These are phyloP conservation scores for Colletotrichum euphorbiae DNA, from an alignment of 2,329 filamentous ascomycete species.

Conservation along the genomic window DNA sequence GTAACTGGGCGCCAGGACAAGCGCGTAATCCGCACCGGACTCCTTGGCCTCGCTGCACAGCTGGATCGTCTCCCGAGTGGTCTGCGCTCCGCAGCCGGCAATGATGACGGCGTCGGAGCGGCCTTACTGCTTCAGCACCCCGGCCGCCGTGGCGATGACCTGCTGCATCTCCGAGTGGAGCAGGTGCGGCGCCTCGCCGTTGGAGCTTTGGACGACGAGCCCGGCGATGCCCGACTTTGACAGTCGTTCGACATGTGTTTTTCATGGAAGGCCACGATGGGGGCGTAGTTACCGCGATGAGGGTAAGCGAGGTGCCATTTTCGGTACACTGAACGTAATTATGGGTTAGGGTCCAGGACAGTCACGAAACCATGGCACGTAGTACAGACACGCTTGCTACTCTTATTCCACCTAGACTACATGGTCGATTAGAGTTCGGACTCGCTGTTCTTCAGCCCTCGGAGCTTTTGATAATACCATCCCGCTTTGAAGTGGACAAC, in stretches of 20 bases:
- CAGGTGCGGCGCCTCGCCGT: constrained; percentile 59
- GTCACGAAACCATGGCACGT: too few species aligned
- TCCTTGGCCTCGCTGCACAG: constrained; percentile 67
- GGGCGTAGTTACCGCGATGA: constrained; percentile 55
- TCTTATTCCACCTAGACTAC: constrained; percentile 10
- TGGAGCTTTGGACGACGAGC: constrained; percentile 60
- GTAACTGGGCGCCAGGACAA: constrained; percentile 72
- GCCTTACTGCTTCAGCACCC: too few species aligned
- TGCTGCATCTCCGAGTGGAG: constrained; percentile 68
- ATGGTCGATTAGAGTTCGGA: background rate
- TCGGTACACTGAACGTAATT: constrained; percentile 2
- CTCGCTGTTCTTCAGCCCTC: constrained; percentile 5
- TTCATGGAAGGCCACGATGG: constrained; percentile 55
- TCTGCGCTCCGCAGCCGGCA: constrained; percentile 73
- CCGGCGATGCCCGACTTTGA: constrained; percentile 58
- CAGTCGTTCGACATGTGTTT: constrained; percentile 53
- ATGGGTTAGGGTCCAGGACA: background rate
- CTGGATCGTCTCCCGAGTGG: constrained; percentile 71
- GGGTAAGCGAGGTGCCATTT: constrained; percentile 23
- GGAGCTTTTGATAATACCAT: constrained; percentile 27
- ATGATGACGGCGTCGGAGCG: constrained; percentile 65
- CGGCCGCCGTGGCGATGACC: constrained; percentile 66
- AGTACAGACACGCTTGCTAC: background rate
- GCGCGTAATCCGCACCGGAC: constrained; percentile 70
- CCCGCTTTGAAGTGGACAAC: constrained; percentile 11